Evolutionary conservation across 331 rosid species (phyloP), one percentile per base, ranked within the genome.

Genomic region (Quercus phellos): DNA sequence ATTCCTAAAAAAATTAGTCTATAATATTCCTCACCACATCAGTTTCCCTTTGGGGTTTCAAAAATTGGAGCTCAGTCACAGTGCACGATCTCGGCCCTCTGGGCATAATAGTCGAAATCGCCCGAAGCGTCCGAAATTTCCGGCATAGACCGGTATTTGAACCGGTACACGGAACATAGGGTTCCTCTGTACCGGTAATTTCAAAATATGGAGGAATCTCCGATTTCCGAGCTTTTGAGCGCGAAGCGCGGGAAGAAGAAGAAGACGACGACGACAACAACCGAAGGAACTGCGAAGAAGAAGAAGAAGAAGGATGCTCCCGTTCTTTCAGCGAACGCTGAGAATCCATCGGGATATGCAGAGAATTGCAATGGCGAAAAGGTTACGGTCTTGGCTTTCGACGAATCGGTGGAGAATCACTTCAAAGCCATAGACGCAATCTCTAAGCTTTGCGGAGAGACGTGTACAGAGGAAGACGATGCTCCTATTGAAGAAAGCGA

Each of bases 381-480:
- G 56, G 79, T 85, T 70, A 72, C 60, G 51, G 84, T 87, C 70
- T 90, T 87, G 22, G 18, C 55, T 61, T 89, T 92, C 69, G 97
- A 94, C 72, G 67, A 70, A 72, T 94, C 90, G 5, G 85, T 68
- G 55, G 93, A 90, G 78, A 89, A 88, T 68, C 92, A 89, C 85
- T 92, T 91, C 70, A 72, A 78, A 58, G 86, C 84, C 82, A 85
- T 87, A 55, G 93, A 86, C 43, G 59, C 79, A 29, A 79, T 94
- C 64, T 83, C 87, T 63, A 68, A 82, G 82, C 90, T 91, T 60
- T 92, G 93, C 10, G 88, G 96, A 13, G 88, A 91, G 80, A 87
- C 26, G 1, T 24, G 26, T 24, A 24, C 70, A 4, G 84, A 30
- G 4, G 67, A 58, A 4, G 84, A 38, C 4, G 67, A 63, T 29